These are phyloP conservation scores for Ophiorrhiza pumila DNA, from an alignment of 257 asterid species.

Conservation along the genomic window DNA sequence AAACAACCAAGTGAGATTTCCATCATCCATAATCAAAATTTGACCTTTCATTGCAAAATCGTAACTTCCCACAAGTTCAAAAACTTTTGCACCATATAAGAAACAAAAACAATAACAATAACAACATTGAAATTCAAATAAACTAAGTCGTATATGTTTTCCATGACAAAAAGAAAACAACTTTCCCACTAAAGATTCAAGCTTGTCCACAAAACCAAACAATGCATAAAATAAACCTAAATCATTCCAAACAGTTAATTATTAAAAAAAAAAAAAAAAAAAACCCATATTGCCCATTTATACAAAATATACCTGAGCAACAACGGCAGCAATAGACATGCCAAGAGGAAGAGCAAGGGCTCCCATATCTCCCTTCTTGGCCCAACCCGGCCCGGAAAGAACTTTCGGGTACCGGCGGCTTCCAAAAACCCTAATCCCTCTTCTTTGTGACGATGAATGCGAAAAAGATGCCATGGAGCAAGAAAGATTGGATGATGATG, in stretches of 20 bases:
- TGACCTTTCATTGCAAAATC: background rate
- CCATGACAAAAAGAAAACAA: background rate
- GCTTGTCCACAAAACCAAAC: constrained; percentile 4
- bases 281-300: background rate
- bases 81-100: background rate
- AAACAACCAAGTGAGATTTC: background rate
- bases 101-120: background rate
- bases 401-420: constrained; percentile 43
- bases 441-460: constrained; percentile 21
- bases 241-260: background rate
- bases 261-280: no score
- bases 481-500: constrained; percentile 26
- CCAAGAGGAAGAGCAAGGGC: constrained; percentile 87
- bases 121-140: background rate
- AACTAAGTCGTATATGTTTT: background rate
- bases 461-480: constrained; percentile 31
- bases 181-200: background rate
- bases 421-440: constrained; percentile 51
- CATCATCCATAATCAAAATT: background rate
- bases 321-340: constrained; percentile 84
- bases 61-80: background rate
- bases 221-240: constrained; percentile 3
- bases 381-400: constrained; percentile 38
- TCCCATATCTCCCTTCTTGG: constrained; percentile 38
- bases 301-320: constrained; percentile 53